Conservation (phyloP, 1,284 basidiomycete genomes). For the Gymnopus androsaceus region DNA sequence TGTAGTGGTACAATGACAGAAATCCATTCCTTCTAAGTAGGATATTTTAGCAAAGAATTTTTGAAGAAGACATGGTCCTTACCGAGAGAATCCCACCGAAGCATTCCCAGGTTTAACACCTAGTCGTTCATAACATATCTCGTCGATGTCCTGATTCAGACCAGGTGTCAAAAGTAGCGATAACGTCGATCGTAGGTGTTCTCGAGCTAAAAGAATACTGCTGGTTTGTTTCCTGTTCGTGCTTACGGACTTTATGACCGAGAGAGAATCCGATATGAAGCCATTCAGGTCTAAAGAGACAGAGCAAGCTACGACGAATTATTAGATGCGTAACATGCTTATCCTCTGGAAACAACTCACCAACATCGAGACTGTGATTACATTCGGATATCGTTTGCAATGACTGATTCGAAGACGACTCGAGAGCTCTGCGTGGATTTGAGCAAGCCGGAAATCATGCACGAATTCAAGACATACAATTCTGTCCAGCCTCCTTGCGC, state of each 20-base stretch:
- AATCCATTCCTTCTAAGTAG: constrained; percentile 32
- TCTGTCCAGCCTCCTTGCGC: constrained; percentile 71
- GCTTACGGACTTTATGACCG: constrained; percentile 51
- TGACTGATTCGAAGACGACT: background rate
- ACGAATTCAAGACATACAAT: constrained; percentile 46
- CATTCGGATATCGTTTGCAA: background rate
- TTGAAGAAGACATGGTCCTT: constrained; percentile 5
- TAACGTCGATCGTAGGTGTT: constrained; percentile 47
- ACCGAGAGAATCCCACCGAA: constrained; percentile 56
- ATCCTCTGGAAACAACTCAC: constrained; percentile 1
- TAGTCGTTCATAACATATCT: constrained; percentile 56
- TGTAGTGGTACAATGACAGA: constrained; percentile 45
- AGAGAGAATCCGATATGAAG: constrained; percentile 47
- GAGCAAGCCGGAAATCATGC: background rate
- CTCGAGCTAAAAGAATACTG: constrained; percentile 41
- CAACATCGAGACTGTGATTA: constrained; percentile 7
- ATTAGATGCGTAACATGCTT: no score
- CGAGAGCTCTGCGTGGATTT: background rate
- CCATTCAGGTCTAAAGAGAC: constrained; percentile 48
- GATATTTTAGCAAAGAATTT: background rate
- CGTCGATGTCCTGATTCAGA: constrained; percentile 61
- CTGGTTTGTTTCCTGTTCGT: constrained; percentile 42
- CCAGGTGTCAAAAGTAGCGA: constrained; percentile 55
- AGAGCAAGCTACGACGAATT: constrained; percentile 38
- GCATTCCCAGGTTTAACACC: constrained; percentile 38